Evolutionary conservation across 768 basidiomycete genomes (phyloP).

Genomic region (Lactarius sp.): DNA sequence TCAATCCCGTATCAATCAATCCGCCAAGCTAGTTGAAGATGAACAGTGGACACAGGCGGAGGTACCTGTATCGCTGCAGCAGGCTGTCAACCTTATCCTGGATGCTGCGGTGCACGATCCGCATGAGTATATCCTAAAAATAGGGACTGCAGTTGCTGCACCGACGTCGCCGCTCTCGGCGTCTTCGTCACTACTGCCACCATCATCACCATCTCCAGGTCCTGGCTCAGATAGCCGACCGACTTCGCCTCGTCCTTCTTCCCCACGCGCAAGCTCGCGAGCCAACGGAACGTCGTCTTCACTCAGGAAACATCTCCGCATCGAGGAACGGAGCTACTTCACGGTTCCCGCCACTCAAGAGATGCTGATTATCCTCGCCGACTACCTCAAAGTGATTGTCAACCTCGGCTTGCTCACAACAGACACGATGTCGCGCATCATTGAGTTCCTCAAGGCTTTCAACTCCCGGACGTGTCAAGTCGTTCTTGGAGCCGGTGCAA

Average conservation of each 20-base stretch:
- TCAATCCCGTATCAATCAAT: constrained; percentile 66
- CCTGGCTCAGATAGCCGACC: constrained; percentile 24
- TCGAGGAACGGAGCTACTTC: constrained; percentile 84
- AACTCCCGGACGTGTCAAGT: constrained; percentile 98
- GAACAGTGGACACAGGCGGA: constrained; percentile 90
- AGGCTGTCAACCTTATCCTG: constrained; percentile 65
- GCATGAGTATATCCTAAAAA: constrained; percentile 51
- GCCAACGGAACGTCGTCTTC: constrained; percentile 23
- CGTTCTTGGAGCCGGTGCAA: constrained; percentile 97
- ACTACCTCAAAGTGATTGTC: constrained; percentile 84
- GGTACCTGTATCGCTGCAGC: constrained; percentile 61
- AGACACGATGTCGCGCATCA: constrained; percentile 89
- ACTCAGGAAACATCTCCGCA: constrained; percentile 54
- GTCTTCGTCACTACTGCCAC: constrained; percentile 25
- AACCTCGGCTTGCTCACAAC: constrained; percentile 87
- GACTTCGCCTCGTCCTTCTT: constrained; percentile 17
- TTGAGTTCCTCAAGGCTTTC: constrained; percentile 96
- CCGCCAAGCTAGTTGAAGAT: constrained; percentile 90
- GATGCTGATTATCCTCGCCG: constrained; percentile 63
- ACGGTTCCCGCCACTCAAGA: constrained; percentile 82
- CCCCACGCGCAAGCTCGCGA: constrained; percentile 23
- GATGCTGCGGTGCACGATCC: constrained; percentile 82
- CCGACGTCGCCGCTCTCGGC: constrained; percentile 29
- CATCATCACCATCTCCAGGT: constrained; percentile 31
- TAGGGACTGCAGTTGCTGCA: constrained; percentile 27